Base-by-base conservation (phyloP, 2,329 filamentous ascomycete species). In the Stagonosporopsis vannaccii region DNA sequence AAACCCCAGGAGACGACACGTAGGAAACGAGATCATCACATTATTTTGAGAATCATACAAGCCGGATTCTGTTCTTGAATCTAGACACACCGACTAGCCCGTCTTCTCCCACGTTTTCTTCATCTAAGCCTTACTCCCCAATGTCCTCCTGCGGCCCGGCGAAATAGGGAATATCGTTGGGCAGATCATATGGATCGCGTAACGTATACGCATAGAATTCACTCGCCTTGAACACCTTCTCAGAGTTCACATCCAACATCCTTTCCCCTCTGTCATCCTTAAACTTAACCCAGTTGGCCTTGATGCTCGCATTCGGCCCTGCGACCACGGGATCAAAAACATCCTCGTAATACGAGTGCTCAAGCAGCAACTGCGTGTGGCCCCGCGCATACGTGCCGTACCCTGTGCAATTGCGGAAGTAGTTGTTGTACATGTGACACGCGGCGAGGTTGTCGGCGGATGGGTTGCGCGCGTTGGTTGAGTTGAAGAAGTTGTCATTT, bases 351-450 rank as follows among this genome's bases (percentile, higher is more conserved):
- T 58, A 58, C 15, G 49, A 52, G 19, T 58, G 48, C 43, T 58
- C 55, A 2, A 58, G 26, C 1, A 58, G 48, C 49, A 58, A 15
- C 7, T 43, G 52, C 15, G 55, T 58, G 11, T 44, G 28, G 19
- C 56, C 56, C 6, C 56, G 35, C 25, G 56, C 56, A 44, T 58
- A 58, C 0, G n/a, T n/a, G n/a, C n/a, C n/a, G n/a, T n/a, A n/a
- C n/a, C n/a, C 44, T 50, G 56, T 58, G 35, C 49, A 53, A 36
- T 58, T 58, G 45, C 50, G 44, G 33, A 58, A 54, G 42, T 58
- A n/a, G 35, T 58, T 58, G 46, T 58, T 58, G 40, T 58, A 58
- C 50, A 58, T 53, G 28, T 58, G 56, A 30, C 45, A 53, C 9
- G 45, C 44, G 4, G 50, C 35, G 28, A 58, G 32, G 19, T 58